Conservation (phyloP, 2,329 filamentous ascomycete genomes). For the Aspergillus jensenii region DNA sequence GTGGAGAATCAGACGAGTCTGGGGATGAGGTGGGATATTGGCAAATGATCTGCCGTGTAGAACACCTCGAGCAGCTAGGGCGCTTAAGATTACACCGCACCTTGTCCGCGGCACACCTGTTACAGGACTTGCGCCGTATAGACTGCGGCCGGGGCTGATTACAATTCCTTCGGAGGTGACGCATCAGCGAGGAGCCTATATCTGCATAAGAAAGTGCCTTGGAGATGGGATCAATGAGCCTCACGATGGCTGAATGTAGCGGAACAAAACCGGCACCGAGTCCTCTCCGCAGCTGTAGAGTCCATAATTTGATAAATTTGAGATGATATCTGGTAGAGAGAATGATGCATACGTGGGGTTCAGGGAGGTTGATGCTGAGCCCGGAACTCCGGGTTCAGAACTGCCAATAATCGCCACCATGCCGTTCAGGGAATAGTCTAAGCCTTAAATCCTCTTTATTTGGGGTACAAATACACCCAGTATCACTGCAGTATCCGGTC, state of each 20-base stretch:
- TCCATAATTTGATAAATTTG: background rate
- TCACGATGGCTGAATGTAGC: constrained; percentile 3
- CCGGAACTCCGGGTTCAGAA: background rate
- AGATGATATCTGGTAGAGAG: background rate
- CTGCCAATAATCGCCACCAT: too few species aligned
- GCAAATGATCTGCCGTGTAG: background rate
- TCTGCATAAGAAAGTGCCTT: background rate
- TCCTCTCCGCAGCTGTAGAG: background rate
- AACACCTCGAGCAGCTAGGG: constrained; percentile 5
- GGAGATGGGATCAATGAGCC: background rate
- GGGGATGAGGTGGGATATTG: background rate
- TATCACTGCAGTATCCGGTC: too few species aligned
- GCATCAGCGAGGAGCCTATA: constrained; percentile 7
- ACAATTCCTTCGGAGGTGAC: constrained; percentile 4
- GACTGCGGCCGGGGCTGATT: background rate
- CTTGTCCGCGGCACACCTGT: background rate
- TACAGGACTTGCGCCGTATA: constrained; percentile 3
- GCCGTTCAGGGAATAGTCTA: too few species aligned
- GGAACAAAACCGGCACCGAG: background rate
- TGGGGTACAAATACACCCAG: too few species aligned
- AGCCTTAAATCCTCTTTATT: too few species aligned
- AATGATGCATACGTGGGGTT: background rate
- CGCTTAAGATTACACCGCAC: constrained; percentile 7
- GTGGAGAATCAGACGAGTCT: background rate
- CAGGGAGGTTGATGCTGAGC: background rate